These are phyloP conservation scores for Umbellularia californica DNA, from an alignment of 164 flowering plant species.

Conservation along the genomic window DNA sequence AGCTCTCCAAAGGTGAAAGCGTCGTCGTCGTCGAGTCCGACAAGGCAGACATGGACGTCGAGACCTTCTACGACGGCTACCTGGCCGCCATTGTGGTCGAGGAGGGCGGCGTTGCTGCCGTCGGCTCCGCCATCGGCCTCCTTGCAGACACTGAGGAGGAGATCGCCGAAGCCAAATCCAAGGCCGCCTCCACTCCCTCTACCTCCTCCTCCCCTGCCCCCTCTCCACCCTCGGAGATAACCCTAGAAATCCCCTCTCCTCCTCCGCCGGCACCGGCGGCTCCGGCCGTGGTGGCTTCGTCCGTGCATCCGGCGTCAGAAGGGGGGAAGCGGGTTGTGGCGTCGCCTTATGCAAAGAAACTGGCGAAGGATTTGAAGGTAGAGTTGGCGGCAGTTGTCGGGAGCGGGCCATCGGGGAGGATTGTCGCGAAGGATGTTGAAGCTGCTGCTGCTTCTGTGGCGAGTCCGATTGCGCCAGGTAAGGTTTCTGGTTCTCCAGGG, in stretches of 20 bases:
- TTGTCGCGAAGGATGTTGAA: conserved; percentile 94
- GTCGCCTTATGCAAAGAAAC: conserved; percentile 94
- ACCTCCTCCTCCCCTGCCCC: conserved; percentile 2
- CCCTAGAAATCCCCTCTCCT: neutral
- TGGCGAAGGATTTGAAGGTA: conserved; percentile 83
- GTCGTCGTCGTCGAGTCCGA: conserved; percentile 98
- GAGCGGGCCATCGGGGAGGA: conserved; percentile 84
- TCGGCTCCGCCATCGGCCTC: conserved; percentile 91
- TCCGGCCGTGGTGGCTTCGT: conserved; percentile 15
- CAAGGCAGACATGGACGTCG: conserved; percentile 98
- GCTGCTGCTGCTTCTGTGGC: conserved; percentile 42
- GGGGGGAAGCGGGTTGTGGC: conserved; percentile 88
- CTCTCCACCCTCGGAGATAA: conserved; percentile 15
- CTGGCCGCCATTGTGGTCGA: conserved; percentile 88
- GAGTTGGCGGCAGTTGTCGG: conserved; percentile 64
- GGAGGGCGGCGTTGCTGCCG: conserved; percentile 90
- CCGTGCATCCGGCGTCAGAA: conserved; percentile 77
- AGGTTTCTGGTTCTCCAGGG: conserved; percentile 17
- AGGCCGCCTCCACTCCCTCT: conserved; percentile 25
- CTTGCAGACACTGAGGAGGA: conserved; percentile 90
- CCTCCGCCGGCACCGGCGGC: conserved; percentile 7
- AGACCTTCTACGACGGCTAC: conserved; percentile 93
- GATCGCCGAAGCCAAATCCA: conserved; percentile 60
- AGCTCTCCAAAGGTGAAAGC: conserved; percentile 80
- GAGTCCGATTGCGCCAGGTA: neutral